Percentiles rank a stretch among this genome's conserved stretches.
Evolutionary conservation across 2,329 filamentous ascomycete genomes (phyloP).

Genomic region (Cladophialophora chaetospira): DNA sequence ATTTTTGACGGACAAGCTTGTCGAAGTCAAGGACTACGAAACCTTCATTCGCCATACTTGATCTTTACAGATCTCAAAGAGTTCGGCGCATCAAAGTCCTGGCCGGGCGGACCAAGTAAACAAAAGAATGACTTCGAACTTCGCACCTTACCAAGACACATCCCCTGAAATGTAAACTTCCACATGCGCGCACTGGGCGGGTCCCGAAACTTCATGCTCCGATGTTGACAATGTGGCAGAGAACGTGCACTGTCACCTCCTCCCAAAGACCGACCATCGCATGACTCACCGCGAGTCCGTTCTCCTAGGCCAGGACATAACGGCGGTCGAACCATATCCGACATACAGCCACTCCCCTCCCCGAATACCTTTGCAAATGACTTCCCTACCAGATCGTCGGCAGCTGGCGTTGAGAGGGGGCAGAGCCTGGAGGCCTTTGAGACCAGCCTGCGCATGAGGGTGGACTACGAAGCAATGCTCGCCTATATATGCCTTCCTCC

Average conservation of each 20-base stretch:
- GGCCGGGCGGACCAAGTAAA: conserved; percentile 28
- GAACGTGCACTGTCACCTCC: conserved; percentile 74
- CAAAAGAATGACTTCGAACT: too few species aligned
- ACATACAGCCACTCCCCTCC: conserved; percentile 42
- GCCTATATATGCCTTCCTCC: conserved; percentile 87
- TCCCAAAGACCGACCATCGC: conserved; percentile 40
- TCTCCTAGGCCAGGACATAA: conserved; percentile 52
- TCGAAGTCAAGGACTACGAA: too few species aligned
- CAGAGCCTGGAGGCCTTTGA: conserved; percentile 78
- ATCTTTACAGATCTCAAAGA: too few species aligned
- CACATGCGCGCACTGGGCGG: too few species aligned
- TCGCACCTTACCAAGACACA: conserved; percentile 94
- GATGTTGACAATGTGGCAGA: too few species aligned
- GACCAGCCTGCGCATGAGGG: conserved; percentile 79
- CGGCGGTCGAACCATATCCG: conserved; percentile 47
- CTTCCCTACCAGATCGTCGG: conserved; percentile 34
- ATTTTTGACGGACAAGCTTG: too few species aligned
- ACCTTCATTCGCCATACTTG: too few species aligned
- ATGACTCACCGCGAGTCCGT: conserved; percentile 57
- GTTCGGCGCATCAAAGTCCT: too few species aligned
- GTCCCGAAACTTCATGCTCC: too few species aligned
- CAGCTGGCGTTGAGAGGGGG: conserved; percentile 50
- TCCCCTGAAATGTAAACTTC: conserved; percentile 66
- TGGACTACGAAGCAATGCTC: conserved; percentile 87
- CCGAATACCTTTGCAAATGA: conserved; percentile 43